These are phyloP conservation scores for Plasmodium gonderi DNA, from an alignment of 169 alveolate species.

Conservation along the genomic window DNA sequence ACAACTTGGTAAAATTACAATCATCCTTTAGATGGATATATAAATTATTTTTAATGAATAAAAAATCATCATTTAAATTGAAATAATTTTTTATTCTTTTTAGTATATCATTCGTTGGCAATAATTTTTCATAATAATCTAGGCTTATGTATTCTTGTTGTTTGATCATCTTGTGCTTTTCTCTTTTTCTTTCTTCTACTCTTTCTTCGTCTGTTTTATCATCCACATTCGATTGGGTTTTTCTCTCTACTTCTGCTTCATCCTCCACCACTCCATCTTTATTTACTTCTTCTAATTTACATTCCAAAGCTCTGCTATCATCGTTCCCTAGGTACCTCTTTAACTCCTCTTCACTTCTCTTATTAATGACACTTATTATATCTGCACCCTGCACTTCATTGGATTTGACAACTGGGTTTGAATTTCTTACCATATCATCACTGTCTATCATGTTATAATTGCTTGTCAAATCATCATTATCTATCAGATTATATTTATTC, in stretches of 20 bases:
- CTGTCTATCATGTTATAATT: slow-evolving; percentile 2
- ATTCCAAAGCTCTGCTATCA: neutral
- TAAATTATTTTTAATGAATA: slow-evolving; percentile 63
- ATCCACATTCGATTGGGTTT: neutral
- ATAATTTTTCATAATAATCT: slow-evolving; percentile 49
- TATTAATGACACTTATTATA: slow-evolving; percentile 29
- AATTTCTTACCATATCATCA: neutral
- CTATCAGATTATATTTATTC: neutral
- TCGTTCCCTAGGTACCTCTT: neutral
- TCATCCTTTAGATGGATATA: slow-evolving; percentile 71
- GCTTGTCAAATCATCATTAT: neutral
- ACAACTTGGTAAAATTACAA: slow-evolving; percentile 4
- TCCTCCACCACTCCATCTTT: neutral
- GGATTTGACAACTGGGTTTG: neutral
- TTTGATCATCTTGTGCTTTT: slow-evolving; percentile 32
- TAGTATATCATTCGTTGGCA: slow-evolving; percentile 19
- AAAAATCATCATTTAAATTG: slow-evolving; percentile 56
- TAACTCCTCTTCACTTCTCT: slow-evolving; percentile 46
- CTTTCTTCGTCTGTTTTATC: neutral
- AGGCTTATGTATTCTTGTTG: slow-evolving; percentile 65
- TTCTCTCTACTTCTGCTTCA: neutral
- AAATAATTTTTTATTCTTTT: slow-evolving; percentile 61
- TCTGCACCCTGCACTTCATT: neutral
- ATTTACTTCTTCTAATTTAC: neutral
- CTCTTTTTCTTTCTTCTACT: neutral